Evolutionary conservation across 305 asterid genomes (phyloP).

Genomic region (Fraxinus greggii): DNA sequence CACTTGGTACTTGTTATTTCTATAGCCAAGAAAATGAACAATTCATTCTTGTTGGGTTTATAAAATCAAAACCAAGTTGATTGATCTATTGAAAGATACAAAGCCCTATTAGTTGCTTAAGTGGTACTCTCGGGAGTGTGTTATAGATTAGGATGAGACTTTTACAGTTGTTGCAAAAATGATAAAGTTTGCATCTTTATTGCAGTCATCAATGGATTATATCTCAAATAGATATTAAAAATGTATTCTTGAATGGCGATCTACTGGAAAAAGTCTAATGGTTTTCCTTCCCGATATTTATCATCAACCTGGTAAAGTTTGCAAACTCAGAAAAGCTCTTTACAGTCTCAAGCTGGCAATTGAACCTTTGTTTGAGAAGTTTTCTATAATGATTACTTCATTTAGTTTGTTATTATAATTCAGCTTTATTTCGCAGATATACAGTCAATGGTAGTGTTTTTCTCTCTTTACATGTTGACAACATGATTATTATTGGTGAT

Average conservation of each 20-base stretch:
- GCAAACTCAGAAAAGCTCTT: too few species aligned
- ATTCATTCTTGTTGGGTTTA: neutral
- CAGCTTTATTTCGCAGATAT: neutral
- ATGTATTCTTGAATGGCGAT: too few species aligned
- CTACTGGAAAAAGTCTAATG: too few species aligned
- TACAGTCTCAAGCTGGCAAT: neutral
- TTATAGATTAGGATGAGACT: neutral
- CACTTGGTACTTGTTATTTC: neutral
- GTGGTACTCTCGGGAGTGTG: neutral
- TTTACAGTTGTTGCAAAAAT: neutral
- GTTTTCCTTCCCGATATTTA: too few species aligned
- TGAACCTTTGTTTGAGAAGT: neutral
- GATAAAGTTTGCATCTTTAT: neutral
- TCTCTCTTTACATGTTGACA: neutral
- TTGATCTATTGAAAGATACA: neutral
- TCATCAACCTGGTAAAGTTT: too few species aligned
- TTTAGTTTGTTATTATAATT: neutral
- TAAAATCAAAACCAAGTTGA: neutral
- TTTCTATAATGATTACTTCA: neutral
- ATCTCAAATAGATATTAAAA: too few species aligned
- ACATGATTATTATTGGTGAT: too few species aligned
- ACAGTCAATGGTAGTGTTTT: neutral
- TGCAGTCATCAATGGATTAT: too few species aligned
- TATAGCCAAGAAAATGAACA: neutral
- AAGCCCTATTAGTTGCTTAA: neutral